These are phyloP conservation scores for Vigna trinervia DNA, from an alignment of 306 rosid genomes.

Conservation along the genomic window DNA sequence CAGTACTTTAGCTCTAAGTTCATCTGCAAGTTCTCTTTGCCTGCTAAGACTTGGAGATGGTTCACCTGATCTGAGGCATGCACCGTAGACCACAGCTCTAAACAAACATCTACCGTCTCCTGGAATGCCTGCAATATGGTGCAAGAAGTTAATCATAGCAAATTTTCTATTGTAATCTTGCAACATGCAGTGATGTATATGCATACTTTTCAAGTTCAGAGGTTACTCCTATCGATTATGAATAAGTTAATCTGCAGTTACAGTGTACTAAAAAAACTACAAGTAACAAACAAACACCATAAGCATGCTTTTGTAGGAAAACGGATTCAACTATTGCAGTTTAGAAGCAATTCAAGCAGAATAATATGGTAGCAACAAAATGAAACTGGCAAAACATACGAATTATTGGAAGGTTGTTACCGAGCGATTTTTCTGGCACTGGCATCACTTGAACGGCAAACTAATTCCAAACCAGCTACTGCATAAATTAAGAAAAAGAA, in stretches of 20 bases:
- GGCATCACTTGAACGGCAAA: constrained; percentile 45
- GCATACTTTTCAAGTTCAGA: neutral
- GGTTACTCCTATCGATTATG: neutral
- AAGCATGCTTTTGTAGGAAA: constrained; percentile 1
- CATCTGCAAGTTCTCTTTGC: constrained; percentile 89
- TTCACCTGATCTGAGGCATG: constrained; percentile 67
- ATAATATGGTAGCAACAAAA: constrained; percentile 4
- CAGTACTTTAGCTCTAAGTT: constrained; percentile 71
- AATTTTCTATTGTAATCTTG: neutral
- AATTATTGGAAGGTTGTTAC: constrained; percentile 54
- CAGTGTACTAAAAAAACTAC: neutral
- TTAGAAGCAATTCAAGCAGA: neutral
- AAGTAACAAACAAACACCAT: constrained; percentile 8
- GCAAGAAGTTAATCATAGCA: neutral
- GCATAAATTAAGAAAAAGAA: constrained; percentile 24
- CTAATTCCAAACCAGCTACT: constrained; percentile 24
- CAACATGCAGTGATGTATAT: neutral
- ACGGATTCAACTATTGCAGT: neutral
- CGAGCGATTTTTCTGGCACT: constrained; percentile 46
- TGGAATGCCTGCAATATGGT: constrained; percentile 58
- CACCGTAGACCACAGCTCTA: constrained; percentile 79
- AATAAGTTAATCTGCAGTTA: neutral
- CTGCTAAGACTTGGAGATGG: constrained; percentile 61
- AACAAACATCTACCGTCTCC: constrained; percentile 96
- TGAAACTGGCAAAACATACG: constrained; percentile 53